Base-by-base conservation (phyloP, 345 rosid genomes). In the Eucalyptus pauciflora region DNA sequence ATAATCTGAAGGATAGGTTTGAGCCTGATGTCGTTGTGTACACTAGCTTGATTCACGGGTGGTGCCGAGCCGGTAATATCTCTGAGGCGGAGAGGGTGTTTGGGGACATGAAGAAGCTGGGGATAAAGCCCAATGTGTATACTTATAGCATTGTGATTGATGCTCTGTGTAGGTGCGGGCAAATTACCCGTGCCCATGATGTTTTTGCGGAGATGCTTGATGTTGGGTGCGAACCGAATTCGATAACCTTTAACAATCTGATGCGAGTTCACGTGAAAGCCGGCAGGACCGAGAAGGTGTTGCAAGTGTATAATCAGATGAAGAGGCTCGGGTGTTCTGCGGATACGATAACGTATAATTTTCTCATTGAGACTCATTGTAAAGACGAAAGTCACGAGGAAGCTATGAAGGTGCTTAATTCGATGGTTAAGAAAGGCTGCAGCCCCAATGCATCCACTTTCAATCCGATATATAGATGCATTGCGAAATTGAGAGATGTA, bases 251-350 rank as follows among this genome's bases (percentile, higher is more conserved):
- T 27, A 98, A 98, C 79, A 97, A 93, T 89, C 89, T 98, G 89
- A 97, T 98, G 98, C 92, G 99, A 58, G 96, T 95, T 89, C 99
- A 98, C 89, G 99, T 95, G 43, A 97, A 96, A 88, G 95, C 98
- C 0, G 95, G 98, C 9, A 93, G 98, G 90, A 95, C 97, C 0
- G 98, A 97, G 94, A 98, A 98, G 91, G 99, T 96, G 89, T 87
- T 98, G 91, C 98, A 97, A 89, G 99, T 97, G 18, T 95, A 95
- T 92, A 97, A 97, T 89, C 99, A 96, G 90, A 96, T 97, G 99
- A 97, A 94, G 94, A 93, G 93, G 89, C 95, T 95, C 3, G 95
- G 94, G 12, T 94, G 96, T n/a, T 90, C 89, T 31, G 94, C 99
- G 0, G 99, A 97, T 80, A 94, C 94, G 0, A 91, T 97, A 41